A percentile compares a stretch with the other conserved stretches of the same genome.
phyloP scores from a whole-genome alignment of 495 filamentous ascomycete genomes.

The Pseudoneurospora amorphoporcata region DNA sequence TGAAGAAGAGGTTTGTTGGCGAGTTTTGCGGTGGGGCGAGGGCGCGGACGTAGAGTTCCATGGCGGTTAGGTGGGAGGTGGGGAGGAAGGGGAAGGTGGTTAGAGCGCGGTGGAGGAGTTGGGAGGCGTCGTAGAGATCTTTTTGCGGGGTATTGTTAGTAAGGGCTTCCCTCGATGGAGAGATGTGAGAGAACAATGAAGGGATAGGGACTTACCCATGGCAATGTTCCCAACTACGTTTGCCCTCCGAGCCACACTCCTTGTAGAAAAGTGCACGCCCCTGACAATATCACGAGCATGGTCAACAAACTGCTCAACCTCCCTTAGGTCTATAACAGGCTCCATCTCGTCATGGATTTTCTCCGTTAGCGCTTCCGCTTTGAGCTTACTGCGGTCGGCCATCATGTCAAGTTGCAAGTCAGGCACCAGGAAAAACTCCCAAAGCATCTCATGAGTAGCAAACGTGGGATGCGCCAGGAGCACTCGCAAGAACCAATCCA shows the following conservation, averaged over 20 bases:
- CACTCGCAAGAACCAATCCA: slow-evolving; percentile 79
- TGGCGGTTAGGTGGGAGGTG: slow-evolving; percentile 52
- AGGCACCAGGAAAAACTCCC: slow-evolving; percentile 98
- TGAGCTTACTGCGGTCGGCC: slow-evolving; percentile 75
- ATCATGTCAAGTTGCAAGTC: slow-evolving; percentile 86
- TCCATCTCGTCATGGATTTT: slow-evolving; percentile 79
- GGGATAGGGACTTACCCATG: slow-evolving; percentile 34
- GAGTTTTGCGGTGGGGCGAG: slow-evolving; percentile 61
- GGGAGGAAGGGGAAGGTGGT: slow-evolving; percentile 60
- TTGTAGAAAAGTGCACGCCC: slow-evolving; percentile 69
- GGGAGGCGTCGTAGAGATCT: slow-evolving; percentile 62
- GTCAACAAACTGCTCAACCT: slow-evolving; percentile 85
- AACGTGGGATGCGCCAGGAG: slow-evolving; percentile 88
- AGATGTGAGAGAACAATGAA: background rate
- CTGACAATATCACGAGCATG: slow-evolving; percentile 83
- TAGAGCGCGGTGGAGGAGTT: slow-evolving; percentile 46
- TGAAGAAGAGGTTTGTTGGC: slow-evolving; percentile 63
- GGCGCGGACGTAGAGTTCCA: slow-evolving; percentile 58
- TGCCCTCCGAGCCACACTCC: slow-evolving; percentile 62
- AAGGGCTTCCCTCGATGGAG: slow-evolving; percentile 18
- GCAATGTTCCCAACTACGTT: slow-evolving; percentile 46
- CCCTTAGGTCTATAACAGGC: slow-evolving; percentile 75
- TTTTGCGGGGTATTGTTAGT: slow-evolving; percentile 21
- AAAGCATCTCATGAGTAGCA: slow-evolving; percentile 91
- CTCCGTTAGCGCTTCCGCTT: slow-evolving; percentile 72